Conservation (phyloP, 805 yeast genomes). For the Diddensiella transvaalensis region DNA sequence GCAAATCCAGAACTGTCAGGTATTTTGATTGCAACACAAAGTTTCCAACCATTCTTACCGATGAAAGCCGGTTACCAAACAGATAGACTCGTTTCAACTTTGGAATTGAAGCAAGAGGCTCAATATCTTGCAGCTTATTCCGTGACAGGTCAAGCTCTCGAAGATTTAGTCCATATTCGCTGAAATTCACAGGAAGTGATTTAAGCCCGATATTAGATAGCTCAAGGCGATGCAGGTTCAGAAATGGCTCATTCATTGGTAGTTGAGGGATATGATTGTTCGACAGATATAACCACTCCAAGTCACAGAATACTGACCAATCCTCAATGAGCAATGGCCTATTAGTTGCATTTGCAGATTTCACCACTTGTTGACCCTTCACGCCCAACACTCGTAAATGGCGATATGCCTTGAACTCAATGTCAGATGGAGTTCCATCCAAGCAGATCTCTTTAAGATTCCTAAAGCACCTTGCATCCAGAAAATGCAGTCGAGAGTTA, state of each 20-base stretch:
- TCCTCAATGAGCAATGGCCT: too few relatives aligned
- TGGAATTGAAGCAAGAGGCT: constrained; percentile 27
- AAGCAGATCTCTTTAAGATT: constrained; percentile 17
- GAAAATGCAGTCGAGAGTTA: constrained; percentile 31
- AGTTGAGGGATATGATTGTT: constrained; percentile 30
- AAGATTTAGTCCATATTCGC: constrained; percentile 27
- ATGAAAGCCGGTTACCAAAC: constrained; percentile 26
- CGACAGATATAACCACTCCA: constrained; percentile 39
- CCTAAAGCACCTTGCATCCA: constrained; percentile 30
- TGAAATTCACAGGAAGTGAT: constrained; percentile 27
- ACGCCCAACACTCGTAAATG: constrained; percentile 3
- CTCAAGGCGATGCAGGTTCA: constrained; percentile 32
- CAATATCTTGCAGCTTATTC: constrained; percentile 28
- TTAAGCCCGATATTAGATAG: constrained; percentile 27
- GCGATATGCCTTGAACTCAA: neutral
- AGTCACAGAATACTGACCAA: constrained; percentile 26
- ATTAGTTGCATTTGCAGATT: neutral
- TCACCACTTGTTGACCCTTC: neutral
- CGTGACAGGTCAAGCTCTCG: constrained; percentile 34
- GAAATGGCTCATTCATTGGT: constrained; percentile 25
- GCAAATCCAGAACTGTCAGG: constrained; percentile 28
- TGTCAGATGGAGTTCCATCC: constrained; percentile 23
- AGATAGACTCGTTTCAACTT: constrained; percentile 28
- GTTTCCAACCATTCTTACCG: constrained; percentile 20
- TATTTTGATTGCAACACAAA: constrained; percentile 19